These are phyloP conservation scores for Plectranthus barbatus DNA, from an alignment of 257 asterid species.

Conservation along the genomic window DNA sequence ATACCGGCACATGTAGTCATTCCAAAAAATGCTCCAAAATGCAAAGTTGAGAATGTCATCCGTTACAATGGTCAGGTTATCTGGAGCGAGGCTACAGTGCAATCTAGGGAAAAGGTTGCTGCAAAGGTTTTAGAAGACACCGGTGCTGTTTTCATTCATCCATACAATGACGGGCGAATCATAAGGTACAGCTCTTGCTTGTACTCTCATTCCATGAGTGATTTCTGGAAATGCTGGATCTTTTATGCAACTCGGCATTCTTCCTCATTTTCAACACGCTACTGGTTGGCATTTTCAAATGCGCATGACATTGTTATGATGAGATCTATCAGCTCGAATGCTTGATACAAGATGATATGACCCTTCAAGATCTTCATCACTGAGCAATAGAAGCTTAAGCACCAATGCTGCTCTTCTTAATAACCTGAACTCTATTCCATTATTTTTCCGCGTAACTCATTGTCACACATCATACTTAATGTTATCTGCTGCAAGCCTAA, in stretches of 20 bases:
- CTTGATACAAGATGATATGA: not conserved
- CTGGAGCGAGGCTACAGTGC: constrained; percentile 64
- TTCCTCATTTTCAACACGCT: not conserved
- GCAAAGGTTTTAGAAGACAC: constrained; percentile 61
- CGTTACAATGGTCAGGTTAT: constrained; percentile 83
- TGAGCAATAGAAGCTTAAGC: not conserved
- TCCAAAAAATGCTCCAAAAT: constrained; percentile 79
- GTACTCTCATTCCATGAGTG: not conserved
- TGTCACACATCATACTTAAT: not conserved
- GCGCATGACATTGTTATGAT: not conserved
- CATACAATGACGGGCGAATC: constrained; percentile 74
- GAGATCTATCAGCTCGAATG: not conserved
- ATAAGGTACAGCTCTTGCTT: constrained; percentile 45
- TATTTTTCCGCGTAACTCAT: not conserved
- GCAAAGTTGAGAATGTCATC: constrained; percentile 86
- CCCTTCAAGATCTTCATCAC: not conserved
- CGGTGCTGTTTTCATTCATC: constrained; percentile 77
- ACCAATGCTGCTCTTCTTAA: not conserved
- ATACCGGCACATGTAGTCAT: constrained; percentile 80
- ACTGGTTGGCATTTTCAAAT: not conserved
- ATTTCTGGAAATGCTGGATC: not conserved
- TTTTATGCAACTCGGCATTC: not conserved
- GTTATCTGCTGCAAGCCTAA: not conserved
- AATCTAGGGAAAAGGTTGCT: constrained; percentile 79
- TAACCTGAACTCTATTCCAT: not conserved